Conservation (phyloP, 768 basidiomycete genomes). For the Amanita fuliginea region DNA sequence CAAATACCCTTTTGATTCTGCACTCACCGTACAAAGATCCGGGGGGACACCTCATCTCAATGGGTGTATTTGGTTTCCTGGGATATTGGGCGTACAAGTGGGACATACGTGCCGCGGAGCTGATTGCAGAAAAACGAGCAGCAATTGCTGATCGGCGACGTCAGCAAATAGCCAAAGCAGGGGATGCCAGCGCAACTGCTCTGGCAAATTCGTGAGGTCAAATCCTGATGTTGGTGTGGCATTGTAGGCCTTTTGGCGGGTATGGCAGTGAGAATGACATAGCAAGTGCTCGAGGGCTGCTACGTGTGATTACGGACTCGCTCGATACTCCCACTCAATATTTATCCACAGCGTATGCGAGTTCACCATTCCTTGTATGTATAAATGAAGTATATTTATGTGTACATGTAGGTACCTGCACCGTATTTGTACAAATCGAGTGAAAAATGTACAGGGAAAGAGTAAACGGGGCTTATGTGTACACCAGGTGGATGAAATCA, state of each 20-base stretch:
- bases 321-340: too few species aligned
- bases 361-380: too few species aligned
- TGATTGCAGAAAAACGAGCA: slow-evolving; percentile 53
- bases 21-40: slow-evolving; percentile 39
- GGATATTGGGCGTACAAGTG: slow-evolving; percentile 70
- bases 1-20: not conserved
- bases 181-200: slow-evolving; percentile 14
- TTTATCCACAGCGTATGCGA: too few species aligned
- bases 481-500: not conserved
- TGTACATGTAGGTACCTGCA: not conserved
- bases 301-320: too few species aligned
- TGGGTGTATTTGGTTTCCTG: slow-evolving; percentile 56
- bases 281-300: not conserved
- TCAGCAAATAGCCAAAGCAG: slow-evolving; percentile 21
- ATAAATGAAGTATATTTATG: slow-evolving; percentile 1
- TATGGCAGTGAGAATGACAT: not conserved
- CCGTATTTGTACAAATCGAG: not conserved
- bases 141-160: slow-evolving; percentile 45
- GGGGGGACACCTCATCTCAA: slow-evolving; percentile 57
- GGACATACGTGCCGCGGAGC: slow-evolving; percentile 49
- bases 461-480: not conserved
- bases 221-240: not conserved
- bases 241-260: not conserved
- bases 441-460: not conserved
- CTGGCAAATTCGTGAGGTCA: not conserved